Percentiles rank a stretch among this genome's conserved stretches.
These are phyloP conservation scores for Pulveroboletus sp. DNA, from an alignment of 768 basidiomycete genomes.

Conservation along the genomic window DNA sequence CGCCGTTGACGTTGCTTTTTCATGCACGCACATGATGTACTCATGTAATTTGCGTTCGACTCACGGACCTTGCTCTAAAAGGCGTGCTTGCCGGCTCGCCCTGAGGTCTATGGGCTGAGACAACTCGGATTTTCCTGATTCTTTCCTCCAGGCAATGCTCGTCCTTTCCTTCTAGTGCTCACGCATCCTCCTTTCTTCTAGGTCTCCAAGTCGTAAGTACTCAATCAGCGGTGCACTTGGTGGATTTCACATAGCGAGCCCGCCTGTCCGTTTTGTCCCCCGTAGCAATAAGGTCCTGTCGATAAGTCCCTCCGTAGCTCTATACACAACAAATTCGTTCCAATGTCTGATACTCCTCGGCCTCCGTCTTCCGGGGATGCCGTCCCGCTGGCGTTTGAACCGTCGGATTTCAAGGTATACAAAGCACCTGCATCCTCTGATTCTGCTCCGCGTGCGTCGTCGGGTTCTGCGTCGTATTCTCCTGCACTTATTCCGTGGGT, in stretches of 20 bases:
- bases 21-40: constrained; percentile 43
- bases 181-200: not conserved
- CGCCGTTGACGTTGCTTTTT: not conserved
- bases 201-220: not conserved
- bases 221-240: not conserved
- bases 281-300: constrained; percentile 11
- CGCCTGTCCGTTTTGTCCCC: constrained; percentile 7
- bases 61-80: constrained; percentile 57
- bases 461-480: not conserved
- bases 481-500: constrained; percentile 1
- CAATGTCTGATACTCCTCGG: constrained; percentile 25
- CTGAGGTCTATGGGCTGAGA: constrained; percentile 72
- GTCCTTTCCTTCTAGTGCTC: not conserved
- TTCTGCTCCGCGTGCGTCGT: constrained; percentile 32
- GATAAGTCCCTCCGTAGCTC: constrained; percentile 14
- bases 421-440: constrained; percentile 36
- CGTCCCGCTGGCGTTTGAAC: constrained; percentile 1
- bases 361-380: not conserved
- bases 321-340: constrained; percentile 9
- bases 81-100: constrained; percentile 69
- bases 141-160: not conserved
- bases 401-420: constrained; percentile 44
- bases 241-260: not conserved
- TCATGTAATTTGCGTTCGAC: constrained; percentile 91
- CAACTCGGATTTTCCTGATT: constrained; percentile 52